Evolutionary conservation across 139 green algal species (phyloP).

Genomic region (Chlamydomonas sp.): DNA sequence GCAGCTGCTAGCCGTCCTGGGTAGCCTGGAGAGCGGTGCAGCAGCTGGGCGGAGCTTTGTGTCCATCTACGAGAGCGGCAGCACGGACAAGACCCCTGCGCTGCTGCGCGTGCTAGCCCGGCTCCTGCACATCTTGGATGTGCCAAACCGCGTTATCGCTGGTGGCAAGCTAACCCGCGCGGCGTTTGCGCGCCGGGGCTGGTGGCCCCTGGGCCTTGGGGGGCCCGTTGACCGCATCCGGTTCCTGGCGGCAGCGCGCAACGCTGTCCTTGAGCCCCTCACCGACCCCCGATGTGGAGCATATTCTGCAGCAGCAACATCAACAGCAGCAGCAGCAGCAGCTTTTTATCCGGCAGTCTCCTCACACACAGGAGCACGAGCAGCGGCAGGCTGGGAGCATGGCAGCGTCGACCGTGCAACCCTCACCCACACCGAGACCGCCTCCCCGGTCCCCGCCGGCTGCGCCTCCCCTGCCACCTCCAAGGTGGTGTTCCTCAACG

Average conservation of each 20-base stretch:
- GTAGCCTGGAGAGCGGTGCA: neutral
- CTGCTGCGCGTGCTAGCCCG: neutral
- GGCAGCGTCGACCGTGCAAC: too few relatives aligned
- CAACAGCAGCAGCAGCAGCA: neutral
- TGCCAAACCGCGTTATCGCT: conserved; percentile 21
- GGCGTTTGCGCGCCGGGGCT: neutral
- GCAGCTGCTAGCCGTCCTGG: conserved; percentile 42
- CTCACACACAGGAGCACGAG: too few relatives aligned
- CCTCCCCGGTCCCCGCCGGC: too few relatives aligned
- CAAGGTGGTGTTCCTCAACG: conserved; percentile 70
- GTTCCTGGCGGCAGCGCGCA: conserved; percentile 59
- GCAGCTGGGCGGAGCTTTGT: too few relatives aligned
- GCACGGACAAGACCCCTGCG: neutral
- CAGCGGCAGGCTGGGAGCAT: too few relatives aligned
- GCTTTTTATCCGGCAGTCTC: neutral
- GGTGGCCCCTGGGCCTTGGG: neutral
- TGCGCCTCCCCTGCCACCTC: too few relatives aligned
- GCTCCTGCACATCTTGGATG: neutral
- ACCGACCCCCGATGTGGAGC: neutral
- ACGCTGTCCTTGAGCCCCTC: conserved; percentile 50
- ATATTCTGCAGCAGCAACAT: neutral
- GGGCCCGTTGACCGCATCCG: conserved; percentile 44
- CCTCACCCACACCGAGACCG: too few relatives aligned
- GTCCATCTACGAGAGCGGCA: neutral
- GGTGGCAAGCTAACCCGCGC: neutral